These are phyloP conservation scores for Crassisporium funariophilum DNA, from an alignment of 768 basidiomycete genomes.

Conservation along the genomic window DNA sequence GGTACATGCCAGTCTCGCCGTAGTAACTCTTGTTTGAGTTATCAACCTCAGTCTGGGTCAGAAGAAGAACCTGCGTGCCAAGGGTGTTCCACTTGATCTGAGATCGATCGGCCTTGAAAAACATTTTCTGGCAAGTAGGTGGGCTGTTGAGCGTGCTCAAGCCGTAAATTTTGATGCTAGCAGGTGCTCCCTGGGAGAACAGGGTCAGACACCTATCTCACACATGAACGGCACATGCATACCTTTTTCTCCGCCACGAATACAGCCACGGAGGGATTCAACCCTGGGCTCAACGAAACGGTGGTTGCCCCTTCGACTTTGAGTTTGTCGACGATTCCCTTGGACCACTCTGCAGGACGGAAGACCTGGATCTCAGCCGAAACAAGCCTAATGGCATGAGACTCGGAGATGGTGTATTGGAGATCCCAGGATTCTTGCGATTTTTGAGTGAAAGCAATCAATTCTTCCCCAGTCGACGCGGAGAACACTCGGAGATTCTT, in stretches of 20 bases:
- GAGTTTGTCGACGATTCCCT: constrained; percentile 80
- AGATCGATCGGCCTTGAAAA: constrained; percentile 93
- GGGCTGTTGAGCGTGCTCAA: constrained; percentile 58
- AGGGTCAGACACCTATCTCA: constrained; percentile 1
- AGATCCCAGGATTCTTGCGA: constrained; percentile 89
- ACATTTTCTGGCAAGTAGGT: constrained; percentile 87
- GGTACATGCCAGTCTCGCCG: constrained; percentile 94
- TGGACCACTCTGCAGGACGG: constrained; percentile 76
- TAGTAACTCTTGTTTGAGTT: constrained; percentile 98
- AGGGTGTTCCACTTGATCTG: constrained; percentile 96
- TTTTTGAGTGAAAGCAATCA: constrained; percentile 88
- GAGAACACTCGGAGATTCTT: constrained; percentile 94
- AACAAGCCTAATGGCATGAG: constrained; percentile 81
- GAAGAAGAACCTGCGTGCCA: constrained; percentile 87
- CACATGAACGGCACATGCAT: constrained; percentile 14
- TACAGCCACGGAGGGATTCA: constrained; percentile 87
- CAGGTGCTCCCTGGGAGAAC: constrained; percentile 73
- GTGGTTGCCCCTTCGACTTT: constrained; percentile 82
- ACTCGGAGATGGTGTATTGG: constrained; percentile 89
- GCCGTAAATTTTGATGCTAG: constrained; percentile 82
- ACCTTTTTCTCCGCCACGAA: constrained; percentile 96
- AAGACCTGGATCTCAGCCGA: constrained; percentile 84
- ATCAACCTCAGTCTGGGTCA: constrained; percentile 97
- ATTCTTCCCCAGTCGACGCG: constrained; percentile 81
- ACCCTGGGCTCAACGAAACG: constrained; percentile 77